phyloP scores from a whole-genome alignment of 169 alveolate species.

The Theileria parva region DNA sequence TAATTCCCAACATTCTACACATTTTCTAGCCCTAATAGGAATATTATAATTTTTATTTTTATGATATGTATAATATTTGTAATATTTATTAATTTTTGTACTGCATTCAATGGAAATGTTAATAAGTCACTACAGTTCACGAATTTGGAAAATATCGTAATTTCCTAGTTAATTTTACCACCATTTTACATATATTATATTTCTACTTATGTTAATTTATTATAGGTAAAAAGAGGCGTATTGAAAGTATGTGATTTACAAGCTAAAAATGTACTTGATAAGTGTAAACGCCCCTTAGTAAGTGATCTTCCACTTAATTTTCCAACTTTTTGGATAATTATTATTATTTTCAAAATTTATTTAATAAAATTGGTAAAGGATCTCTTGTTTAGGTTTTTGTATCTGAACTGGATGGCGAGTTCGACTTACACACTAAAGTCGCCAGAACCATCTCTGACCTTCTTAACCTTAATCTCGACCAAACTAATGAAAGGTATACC shows the following conservation, averaged over 20 bases:
- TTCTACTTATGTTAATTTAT: neutral
- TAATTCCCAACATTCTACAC: neutral
- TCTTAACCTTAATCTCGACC: slow-evolving; percentile 16
- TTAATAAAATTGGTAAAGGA: neutral
- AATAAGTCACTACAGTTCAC: neutral
- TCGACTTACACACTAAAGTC: slow-evolving; percentile 50
- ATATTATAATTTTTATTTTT: neutral
- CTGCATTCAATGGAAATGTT: neutral
- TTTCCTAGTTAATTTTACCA: neutral
- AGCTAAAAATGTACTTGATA: slow-evolving; percentile 11
- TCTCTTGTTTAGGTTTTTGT: slow-evolving; percentile 5
- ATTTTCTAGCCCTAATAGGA: no score
- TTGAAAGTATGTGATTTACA: slow-evolving; percentile 41
- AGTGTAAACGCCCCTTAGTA: slow-evolving; percentile 41
- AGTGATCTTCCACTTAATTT: slow-evolving; percentile 9
- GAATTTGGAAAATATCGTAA: neutral
- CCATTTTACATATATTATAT: no score
- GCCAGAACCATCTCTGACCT: slow-evolving; percentile 21
- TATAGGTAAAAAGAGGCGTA: slow-evolving; percentile 48
- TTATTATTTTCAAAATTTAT: neutral
- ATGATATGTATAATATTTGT: neutral
- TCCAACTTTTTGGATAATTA: neutral
- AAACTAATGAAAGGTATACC: slow-evolving; percentile 1
- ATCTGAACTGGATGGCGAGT: slow-evolving; percentile 22
- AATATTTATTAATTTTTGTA: neutral